Percentiles rank a stretch among this genome's conserved stretches.
These are phyloP conservation scores for Plasmodium malariae DNA, from an alignment of 169 alveolate species.

Conservation along the genomic window DNA sequence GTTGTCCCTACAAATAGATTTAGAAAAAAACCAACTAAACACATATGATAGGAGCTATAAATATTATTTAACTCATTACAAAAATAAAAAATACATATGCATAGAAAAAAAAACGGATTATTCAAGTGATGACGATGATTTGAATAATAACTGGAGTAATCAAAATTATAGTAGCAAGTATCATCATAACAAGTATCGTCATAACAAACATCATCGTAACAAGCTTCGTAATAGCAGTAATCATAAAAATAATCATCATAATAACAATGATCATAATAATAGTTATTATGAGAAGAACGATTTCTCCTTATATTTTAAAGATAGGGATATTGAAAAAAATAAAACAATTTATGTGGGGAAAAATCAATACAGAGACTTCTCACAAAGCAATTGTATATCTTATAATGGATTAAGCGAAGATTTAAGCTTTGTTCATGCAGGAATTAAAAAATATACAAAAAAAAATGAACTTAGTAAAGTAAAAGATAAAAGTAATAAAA, in stretches of 20 bases:
- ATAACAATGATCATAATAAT: no score
- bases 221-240: not conserved
- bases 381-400: slow-evolving; percentile 13
- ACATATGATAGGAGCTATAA: slow-evolving; percentile 45
- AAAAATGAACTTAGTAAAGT: not conserved
- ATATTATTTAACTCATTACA: slow-evolving; percentile 57
- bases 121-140: slow-evolving; percentile 24
- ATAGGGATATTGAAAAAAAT: not conserved
- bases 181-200: not conserved
- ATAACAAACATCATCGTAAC: not conserved
- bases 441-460: slow-evolving; percentile 57
- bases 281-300: no score
- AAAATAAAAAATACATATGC: slow-evolving; percentile 68
- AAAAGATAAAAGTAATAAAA: not conserved
- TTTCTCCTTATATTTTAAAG: not conserved
- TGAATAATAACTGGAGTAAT: not conserved
- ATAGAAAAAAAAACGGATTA: slow-evolving; percentile 62
- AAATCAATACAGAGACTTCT: not conserved
- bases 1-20: slow-evolving; percentile 57
- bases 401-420: slow-evolving; percentile 32
- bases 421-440: slow-evolving; percentile 59
- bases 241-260: not conserved
- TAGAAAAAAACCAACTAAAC: slow-evolving; percentile 59
- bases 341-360: not conserved
- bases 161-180: not conserved